Evolutionary conservation across 2,329 filamentous ascomycete genomes (phyloP).

Genomic region (Aschersonia sp.): DNA sequence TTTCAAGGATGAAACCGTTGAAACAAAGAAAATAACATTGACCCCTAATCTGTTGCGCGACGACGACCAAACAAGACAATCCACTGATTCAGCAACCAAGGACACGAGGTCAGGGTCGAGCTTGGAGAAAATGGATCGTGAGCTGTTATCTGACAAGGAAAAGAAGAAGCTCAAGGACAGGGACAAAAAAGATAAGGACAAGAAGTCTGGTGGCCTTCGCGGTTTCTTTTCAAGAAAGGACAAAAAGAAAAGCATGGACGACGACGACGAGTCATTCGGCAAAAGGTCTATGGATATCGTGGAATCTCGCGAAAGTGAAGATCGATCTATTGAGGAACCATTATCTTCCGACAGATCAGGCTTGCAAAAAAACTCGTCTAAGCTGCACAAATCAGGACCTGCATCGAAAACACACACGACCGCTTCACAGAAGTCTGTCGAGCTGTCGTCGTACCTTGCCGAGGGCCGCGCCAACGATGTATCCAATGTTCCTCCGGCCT

Average conservation of each 20-base stretch:
- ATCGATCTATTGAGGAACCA: slow-evolving; percentile 24
- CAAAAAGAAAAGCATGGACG: slow-evolving; percentile 40
- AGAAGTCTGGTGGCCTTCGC: slow-evolving; percentile 41
- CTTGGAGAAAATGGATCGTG: slow-evolving; percentile 52
- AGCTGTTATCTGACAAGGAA: slow-evolving; percentile 50
- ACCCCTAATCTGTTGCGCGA: slow-evolving; percentile 87
- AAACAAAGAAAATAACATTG: slow-evolving; percentile 93
- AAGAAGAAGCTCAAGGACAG: slow-evolving; percentile 62
- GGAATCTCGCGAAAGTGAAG: slow-evolving; percentile 29
- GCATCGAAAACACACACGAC: slow-evolving; percentile 22
- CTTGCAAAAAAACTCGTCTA: slow-evolving; percentile 45
- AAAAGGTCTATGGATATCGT: slow-evolving; percentile 46
- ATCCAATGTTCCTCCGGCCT: slow-evolving; percentile 39
- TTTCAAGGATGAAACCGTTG: slow-evolving; percentile 88
- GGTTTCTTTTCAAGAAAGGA: slow-evolving; percentile 50
- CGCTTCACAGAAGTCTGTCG: slow-evolving; percentile 17
- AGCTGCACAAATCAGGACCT: slow-evolving; percentile 53
- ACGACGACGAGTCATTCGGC: slow-evolving; percentile 45
- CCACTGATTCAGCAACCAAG: slow-evolving; percentile 23
- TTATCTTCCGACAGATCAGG: slow-evolving; percentile 23
- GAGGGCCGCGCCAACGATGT: slow-evolving; percentile 35
- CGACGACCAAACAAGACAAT: slow-evolving; percentile 48
- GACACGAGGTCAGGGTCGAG: slow-evolving; percentile 47
- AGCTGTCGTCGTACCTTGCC: slow-evolving; percentile 26
- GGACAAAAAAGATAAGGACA: slow-evolving; percentile 61